Evolutionary conservation across 1,284 basidiomycete genomes (phyloP).

Genomic region (Ustilago cynodontis): DNA sequence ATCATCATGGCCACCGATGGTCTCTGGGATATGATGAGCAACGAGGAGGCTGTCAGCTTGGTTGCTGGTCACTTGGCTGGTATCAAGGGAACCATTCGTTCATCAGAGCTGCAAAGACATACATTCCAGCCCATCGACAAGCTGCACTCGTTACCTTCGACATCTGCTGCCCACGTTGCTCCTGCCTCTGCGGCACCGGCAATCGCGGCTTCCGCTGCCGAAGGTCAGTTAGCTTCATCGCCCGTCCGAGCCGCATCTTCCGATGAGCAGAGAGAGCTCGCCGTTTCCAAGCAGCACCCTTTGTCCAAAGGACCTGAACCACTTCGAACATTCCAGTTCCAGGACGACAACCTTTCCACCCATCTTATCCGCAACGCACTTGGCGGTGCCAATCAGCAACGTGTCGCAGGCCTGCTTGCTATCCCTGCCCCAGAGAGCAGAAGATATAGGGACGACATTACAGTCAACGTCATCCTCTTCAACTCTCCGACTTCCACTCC

Average conservation of each 20-base stretch:
- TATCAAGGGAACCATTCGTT: conserved; percentile 60
- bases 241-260: conserved; percentile 29
- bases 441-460: conserved; percentile 66
- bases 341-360: conserved; percentile 85
- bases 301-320: conserved; percentile 57
- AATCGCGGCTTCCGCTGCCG: conserved; percentile 45
- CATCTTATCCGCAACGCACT: conserved; percentile 95
- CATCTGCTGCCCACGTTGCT: not conserved
- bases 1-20: conserved; percentile 92
- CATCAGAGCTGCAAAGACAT: conserved; percentile 56
- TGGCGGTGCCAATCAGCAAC: conserved; percentile 82
- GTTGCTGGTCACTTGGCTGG: conserved; percentile 69
- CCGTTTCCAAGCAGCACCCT: conserved; percentile 61
- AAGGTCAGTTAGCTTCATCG: conserved; percentile 74
- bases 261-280: conserved; percentile 42
- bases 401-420: conserved; percentile 81
- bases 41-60: conserved; percentile 92
- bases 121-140: conserved; percentile 58
- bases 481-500: conserved; percentile 40
- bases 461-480: conserved; percentile 61
- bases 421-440: conserved; percentile 83
- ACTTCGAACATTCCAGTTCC: conserved; percentile 60
- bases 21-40: conserved; percentile 92
- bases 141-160: conserved; percentile 29
- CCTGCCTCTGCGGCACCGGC: conserved; percentile 1